Evolutionary conservation across 768 basidiomycete species (phyloP).

Genomic region (Lanmaoa rubissima): DNA sequence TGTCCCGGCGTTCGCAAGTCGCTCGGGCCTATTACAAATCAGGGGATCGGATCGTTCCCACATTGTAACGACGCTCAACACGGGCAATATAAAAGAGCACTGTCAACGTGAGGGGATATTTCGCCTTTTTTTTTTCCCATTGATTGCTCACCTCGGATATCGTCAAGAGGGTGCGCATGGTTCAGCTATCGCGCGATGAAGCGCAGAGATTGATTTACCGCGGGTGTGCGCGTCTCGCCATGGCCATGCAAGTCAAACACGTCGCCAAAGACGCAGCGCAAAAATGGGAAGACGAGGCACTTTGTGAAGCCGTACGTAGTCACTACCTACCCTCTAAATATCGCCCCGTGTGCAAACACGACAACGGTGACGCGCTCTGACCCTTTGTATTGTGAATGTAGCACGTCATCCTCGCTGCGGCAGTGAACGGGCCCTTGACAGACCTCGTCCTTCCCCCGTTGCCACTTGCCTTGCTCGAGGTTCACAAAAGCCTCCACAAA

Average conservation of each 20-base stretch:
- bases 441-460: constrained; percentile 6
- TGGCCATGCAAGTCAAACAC: background rate
- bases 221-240: background rate
- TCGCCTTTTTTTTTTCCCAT: too few species aligned
- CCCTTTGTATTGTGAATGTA: background rate
- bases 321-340: too few species aligned
- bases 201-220: background rate
- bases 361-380: too few species aligned
- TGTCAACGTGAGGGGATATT: too few species aligned
- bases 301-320: constrained; percentile 10
- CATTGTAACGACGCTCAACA: too few species aligned
- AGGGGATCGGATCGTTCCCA: too few species aligned
- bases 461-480: constrained; percentile 4
- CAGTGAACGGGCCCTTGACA: background rate
- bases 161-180: background rate
- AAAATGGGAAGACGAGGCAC: constrained; percentile 1
- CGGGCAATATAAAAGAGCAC: too few species aligned
- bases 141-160: too few species aligned
- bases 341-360: too few species aligned
- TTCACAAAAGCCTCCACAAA: background rate
- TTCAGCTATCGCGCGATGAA: background rate
- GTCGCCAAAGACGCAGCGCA: background rate
- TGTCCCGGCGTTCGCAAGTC: too few species aligned
- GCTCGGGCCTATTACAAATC: too few species aligned
- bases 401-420: background rate